Evolutionary conservation across 805 yeast genomes (phyloP).

Genomic region (Candida suzukii): DNA sequence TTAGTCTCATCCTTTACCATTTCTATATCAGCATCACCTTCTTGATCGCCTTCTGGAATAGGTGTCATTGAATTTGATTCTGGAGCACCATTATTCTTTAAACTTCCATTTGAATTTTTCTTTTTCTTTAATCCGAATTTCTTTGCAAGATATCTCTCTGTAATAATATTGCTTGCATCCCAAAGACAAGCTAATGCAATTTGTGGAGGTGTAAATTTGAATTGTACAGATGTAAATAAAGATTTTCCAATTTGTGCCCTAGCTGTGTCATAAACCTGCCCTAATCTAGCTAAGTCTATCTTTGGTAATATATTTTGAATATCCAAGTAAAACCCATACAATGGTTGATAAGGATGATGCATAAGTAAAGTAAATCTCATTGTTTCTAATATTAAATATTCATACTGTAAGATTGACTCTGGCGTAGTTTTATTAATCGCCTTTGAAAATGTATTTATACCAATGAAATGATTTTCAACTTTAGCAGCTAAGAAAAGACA

Average conservation of each 20-base stretch:
- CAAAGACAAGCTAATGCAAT: slow-evolving; percentile 85
- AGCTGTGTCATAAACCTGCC: slow-evolving; percentile 65
- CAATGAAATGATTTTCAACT: slow-evolving; percentile 83
- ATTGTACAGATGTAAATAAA: slow-evolving; percentile 69
- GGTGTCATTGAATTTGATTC: too few species aligned
- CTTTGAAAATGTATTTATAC: slow-evolving; percentile 72
- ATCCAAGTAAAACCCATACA: slow-evolving; percentile 94
- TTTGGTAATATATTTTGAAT: slow-evolving; percentile 56
- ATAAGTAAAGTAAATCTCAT: slow-evolving; percentile 73
- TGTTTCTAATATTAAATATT: slow-evolving; percentile 67
- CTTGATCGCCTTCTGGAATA: slow-evolving; percentile 3
- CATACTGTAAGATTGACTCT: slow-evolving; percentile 64
- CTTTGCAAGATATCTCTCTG: slow-evolving; percentile 58
- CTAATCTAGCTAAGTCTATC: slow-evolving; percentile 50
- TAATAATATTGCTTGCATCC: slow-evolving; percentile 54
- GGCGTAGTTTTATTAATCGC: slow-evolving; percentile 64
- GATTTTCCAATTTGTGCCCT: slow-evolving; percentile 58
- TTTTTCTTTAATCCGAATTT: slow-evolving; percentile 40
- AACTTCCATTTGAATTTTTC: slow-evolving; percentile 11
- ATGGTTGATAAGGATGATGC: slow-evolving; percentile 83
- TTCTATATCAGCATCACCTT: slow-evolving; percentile 8
- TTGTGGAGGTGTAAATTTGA: slow-evolving; percentile 88
- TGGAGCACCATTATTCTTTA: too few species aligned
- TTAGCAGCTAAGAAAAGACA: slow-evolving; percentile 89
- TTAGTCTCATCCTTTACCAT: slow-evolving; percentile 1